phyloP scores from a whole-genome alignment of 805 yeast species.

The Brettanomyces nanus region DNA sequence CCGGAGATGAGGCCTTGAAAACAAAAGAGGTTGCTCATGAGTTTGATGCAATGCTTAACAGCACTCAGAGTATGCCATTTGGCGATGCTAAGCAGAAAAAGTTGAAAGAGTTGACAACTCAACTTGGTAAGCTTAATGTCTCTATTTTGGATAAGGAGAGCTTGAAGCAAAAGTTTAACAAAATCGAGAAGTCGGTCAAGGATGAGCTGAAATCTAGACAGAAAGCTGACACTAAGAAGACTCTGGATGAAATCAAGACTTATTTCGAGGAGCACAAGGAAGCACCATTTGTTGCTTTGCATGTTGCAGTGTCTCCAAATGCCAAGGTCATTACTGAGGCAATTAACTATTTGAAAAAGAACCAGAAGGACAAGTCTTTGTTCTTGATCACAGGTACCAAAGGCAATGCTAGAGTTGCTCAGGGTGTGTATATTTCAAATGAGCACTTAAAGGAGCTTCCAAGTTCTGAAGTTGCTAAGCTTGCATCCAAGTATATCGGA shows the following conservation, averaged over 20 bases:
- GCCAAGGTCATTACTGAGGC: constrained; percentile 95
- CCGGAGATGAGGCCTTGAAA: constrained; percentile 84
- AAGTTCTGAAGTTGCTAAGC: constrained; percentile 66
- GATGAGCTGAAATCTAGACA: constrained; percentile 84
- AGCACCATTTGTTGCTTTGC: constrained; percentile 55
- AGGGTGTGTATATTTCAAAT: constrained; percentile 84
- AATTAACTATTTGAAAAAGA: constrained; percentile 71
- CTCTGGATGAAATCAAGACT: constrained; percentile 65
- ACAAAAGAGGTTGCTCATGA: constrained; percentile 81
- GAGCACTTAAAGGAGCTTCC: constrained; percentile 57
- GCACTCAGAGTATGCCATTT: constrained; percentile 55
- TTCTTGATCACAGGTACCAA: constrained; percentile 67
- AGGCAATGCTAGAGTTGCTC: constrained; percentile 70
- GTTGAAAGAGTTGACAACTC: constrained; percentile 78
- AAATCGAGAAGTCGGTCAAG: constrained; percentile 77
- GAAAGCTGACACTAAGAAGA: constrained; percentile 79
- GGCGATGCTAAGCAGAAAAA: constrained; percentile 73
- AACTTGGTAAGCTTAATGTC: constrained; percentile 72
- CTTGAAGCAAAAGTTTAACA: constrained; percentile 64
- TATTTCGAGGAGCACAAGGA: constrained; percentile 53
- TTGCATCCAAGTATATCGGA: constrained; percentile 70
- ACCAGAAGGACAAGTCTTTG: constrained; percentile 63
- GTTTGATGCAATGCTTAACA: constrained; percentile 52
- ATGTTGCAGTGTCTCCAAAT: constrained; percentile 65
- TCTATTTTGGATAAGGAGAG: constrained; percentile 74